A percentile compares a stretch with the other conserved stretches of the same genome.
phyloP scores from a whole-genome alignment of 2,329 filamentous ascomycete genomes.

The Incumbomyces lentus region DNA sequence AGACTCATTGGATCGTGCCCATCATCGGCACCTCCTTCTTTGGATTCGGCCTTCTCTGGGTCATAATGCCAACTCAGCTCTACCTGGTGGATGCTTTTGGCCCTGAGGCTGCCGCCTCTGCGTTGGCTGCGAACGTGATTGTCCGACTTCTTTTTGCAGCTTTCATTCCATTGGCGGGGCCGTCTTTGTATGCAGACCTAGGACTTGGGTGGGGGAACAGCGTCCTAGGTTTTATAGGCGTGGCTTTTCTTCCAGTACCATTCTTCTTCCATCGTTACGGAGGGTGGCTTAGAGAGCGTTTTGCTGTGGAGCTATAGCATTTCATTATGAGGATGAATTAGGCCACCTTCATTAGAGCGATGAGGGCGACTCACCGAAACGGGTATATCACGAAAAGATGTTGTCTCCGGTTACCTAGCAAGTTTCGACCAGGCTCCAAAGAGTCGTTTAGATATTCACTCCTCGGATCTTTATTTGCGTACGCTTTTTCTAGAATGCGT shows the following conservation, averaged over 20 bases:
- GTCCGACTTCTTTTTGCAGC: constrained; percentile 11
- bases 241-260: constrained; percentile 8
- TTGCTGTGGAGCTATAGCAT: constrained; percentile 9
- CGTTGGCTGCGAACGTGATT: constrained; percentile 24
- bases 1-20: constrained; percentile 26
- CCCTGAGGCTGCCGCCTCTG: constrained; percentile 25
- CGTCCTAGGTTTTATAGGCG: constrained; percentile 8
- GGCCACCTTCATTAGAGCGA: no score
- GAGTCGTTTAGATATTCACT: no score
- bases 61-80: constrained; percentile 23
- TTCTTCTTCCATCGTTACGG: constrained; percentile 8
- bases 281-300: constrained; percentile 8
- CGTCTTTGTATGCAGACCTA: constrained; percentile 8
- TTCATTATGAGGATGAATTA: constrained; percentile 8
- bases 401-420: no score
- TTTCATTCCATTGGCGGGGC: constrained; percentile 8
- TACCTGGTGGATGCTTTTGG: constrained; percentile 29
- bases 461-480: no score
- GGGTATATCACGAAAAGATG: no score
- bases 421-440: no score
- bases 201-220: constrained; percentile 8
- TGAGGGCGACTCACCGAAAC: no score
- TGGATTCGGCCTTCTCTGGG: constrained; percentile 20
- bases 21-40: constrained; percentile 22
- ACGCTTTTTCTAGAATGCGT: no score